Percentiles rank a stretch among this genome's conserved stretches.
These are phyloP conservation scores for Plasmodium chabaudi DNA, from an alignment of 169 alveolate species.

Conservation along the genomic window DNA sequence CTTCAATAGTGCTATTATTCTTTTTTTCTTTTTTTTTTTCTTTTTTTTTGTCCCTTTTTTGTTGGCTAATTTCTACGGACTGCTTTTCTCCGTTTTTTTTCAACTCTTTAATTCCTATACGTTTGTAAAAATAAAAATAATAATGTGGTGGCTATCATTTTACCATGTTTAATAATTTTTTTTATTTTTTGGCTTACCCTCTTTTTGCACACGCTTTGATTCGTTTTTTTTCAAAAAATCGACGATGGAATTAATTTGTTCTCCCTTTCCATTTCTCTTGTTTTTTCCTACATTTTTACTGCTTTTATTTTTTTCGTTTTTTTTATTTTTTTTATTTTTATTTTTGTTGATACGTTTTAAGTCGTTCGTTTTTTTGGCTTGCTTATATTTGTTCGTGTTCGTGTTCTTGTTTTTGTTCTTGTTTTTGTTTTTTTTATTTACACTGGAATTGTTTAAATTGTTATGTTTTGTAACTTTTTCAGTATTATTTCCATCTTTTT, in stretches of 20 bases:
- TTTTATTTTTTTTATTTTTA: neutral
- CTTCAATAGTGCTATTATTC: neutral
- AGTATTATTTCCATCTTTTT: too few species aligned
- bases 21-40: neutral
- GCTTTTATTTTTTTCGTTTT: neutral
- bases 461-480: too few species aligned
- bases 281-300: neutral
- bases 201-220: neutral
- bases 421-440: neutral
- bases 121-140: too few species aligned
- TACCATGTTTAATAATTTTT: neutral
- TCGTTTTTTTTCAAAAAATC: slow-evolving; percentile 15
- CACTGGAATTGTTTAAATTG: too few species aligned
- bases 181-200: neutral
- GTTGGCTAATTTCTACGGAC: too few species aligned
- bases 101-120: too few species aligned
- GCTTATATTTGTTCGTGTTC: too few species aligned
- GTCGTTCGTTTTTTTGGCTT: neutral
- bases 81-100: neutral
- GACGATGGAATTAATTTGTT: slow-evolving; percentile 5
- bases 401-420: neutral
- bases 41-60: neutral
- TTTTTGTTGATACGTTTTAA: neutral
- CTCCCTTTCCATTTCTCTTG: neutral
- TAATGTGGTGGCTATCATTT: too few species aligned